These are phyloP conservation scores for Kodamaea sp. DNA, from an alignment of 1,139 yeast genomes.

Conservation along the genomic window DNA sequence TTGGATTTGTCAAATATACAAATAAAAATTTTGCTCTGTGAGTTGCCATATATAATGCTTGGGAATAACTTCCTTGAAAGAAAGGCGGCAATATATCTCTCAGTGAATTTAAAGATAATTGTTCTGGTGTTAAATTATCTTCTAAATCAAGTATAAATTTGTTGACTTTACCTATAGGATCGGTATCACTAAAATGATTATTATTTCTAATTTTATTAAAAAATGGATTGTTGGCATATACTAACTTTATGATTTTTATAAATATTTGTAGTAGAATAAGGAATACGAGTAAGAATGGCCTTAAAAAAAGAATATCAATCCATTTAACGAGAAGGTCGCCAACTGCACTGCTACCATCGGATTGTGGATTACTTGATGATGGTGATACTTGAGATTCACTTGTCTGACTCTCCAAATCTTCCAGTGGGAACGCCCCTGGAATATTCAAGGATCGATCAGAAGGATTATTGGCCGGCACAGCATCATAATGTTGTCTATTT, in stretches of 20 bases:
- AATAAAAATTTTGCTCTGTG: conserved; percentile 65
- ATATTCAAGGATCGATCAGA: background rate
- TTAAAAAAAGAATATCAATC: conserved; percentile 22
- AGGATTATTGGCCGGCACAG: conserved; percentile 4
- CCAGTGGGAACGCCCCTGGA: conserved; percentile 2
- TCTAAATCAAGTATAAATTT: conserved; percentile 35
- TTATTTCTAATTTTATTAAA: background rate
- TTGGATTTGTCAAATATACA: conserved; percentile 70
- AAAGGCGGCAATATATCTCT: conserved; percentile 40
- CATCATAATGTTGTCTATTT: conserved; percentile 11
- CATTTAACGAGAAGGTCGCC: conserved; percentile 7
- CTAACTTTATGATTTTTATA: background rate
- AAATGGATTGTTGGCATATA: conserved; percentile 1
- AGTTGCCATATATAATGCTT: conserved; percentile 68
- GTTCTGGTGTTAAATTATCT: conserved; percentile 29
- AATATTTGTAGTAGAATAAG: background rate
- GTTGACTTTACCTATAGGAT: conserved; percentile 35
- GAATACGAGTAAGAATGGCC: conserved; percentile 26
- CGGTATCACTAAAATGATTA: conserved; percentile 9
- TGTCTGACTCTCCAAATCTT: background rate
- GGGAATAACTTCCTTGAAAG: conserved; percentile 71
- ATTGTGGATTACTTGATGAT: too few relatives aligned
- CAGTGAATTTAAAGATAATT: conserved; percentile 10
- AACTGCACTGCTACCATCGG: background rate
- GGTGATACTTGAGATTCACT: background rate